Evolutionary conservation across 495 filamentous ascomycete genomes (phyloP), one percentile per base, ranked within the genome.

Genomic region (Apiosordaria backusii): DNA sequence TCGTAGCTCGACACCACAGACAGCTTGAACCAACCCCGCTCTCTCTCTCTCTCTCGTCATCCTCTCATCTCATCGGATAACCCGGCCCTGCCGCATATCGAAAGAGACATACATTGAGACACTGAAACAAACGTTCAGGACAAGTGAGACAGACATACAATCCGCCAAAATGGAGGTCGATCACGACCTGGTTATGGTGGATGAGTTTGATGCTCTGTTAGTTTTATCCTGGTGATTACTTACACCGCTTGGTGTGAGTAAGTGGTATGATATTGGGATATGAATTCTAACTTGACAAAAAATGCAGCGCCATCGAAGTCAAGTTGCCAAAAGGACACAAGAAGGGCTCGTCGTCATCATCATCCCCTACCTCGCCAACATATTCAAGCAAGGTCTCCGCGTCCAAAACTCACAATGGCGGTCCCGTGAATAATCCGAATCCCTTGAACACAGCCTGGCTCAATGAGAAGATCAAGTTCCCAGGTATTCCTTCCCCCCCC

Each of bases 191-290:
- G 75, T 82, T 24, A 40, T 76, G 27, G 76, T 78, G 52, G 79
- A 81, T 18, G 80, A 83, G 68, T 82, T 82, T 57, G 81, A 83
- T 70, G 79, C 79, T 40, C 72, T 83, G 80, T 82, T 72, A 57
- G 66, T 68, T 19, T 2, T 54, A 21, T 63, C 19, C 29, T 24
- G 25, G 3, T 53, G 4, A 18, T 50, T 4, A 53, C 50, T 53
- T 53, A 55, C 52, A 19, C 52, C 52, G 52, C n/a, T 55, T 23
- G 35, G 35, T 45, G 35, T 18, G 35, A 45, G 35, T 45, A 15
- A 45, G 35, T 2, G 3, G 35, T 2, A 45, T 45, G 35, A 45
- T 45, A 45, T 13, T 15, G 16, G 9, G 9, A 45, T 15, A 18
- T 59, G 24, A 21, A 57, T 26, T 59, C 57, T 25, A 18, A 55